Base-by-base conservation (phyloP, 1,139 yeast genomes). In the Arxiozyma bovina region DNA sequence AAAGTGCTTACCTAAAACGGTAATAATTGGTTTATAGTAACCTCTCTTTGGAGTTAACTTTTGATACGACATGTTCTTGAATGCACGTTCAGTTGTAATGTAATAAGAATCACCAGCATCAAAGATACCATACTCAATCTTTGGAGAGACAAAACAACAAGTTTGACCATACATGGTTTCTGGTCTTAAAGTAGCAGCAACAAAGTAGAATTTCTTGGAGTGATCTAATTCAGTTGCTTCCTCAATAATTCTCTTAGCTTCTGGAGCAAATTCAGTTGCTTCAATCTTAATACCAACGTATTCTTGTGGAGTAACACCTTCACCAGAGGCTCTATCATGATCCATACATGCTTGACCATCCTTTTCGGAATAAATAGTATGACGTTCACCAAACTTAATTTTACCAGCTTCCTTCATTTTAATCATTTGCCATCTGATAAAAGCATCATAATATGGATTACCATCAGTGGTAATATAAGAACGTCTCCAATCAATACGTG, bases 261-360 rank as follows among this genome's bases (percentile, higher is more conserved):
- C 76, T 49, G 81, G 76, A 48, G 80, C 73, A 55, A 77, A 74
- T 58, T 72, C 74, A n/a, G 68, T 64, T 47, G 83, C 78, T 70
- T 79, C 75, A 67, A 93, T 93, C 78, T 93, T 93, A 68, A 93
- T 83, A 65, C 94, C 97, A 47, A 90, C 84, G 73, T 93, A 93
- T 73, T 93, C 99, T 74, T 94, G 99, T 47, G 99, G 97, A 63
- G 85, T 81, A 52, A 93, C 91, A 71, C 96, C 99, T 77, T 93
- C 99, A 70, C 99, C 99, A 52, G 93, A 82, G 72, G 81, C 86
- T 79, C 99, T 86, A 74, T 93, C 99, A 73, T 93, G 99, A 73
- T 93, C 99, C 90, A 93, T 91, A 78, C 99, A 93, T 50, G 99
- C 96, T 77, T 93, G 99, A 58, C 97, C 97, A 74, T 93, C 99